Conservation (phyloP, 768 basidiomycete species). For the Suillus fuscotomentosus region DNA sequence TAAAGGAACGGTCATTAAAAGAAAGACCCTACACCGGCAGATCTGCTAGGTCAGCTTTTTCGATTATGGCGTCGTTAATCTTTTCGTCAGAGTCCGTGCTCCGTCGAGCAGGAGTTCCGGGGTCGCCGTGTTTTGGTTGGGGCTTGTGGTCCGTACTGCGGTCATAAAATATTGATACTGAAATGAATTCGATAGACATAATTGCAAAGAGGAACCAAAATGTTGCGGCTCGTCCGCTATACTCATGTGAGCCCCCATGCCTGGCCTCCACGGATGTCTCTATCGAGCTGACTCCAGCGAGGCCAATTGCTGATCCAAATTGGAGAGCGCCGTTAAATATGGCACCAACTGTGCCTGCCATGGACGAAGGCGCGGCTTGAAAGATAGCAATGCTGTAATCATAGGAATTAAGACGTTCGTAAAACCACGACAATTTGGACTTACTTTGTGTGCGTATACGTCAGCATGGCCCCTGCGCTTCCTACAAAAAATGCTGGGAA, state of each 20-base stretch:
- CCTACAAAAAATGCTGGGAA: slow-evolving; percentile 53
- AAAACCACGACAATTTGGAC: slow-evolving; percentile 12
- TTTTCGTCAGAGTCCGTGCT: not conserved
- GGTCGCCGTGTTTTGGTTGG: slow-evolving; percentile 1
- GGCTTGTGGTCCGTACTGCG: slow-evolving; percentile 14
- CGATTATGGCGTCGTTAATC: not conserved
- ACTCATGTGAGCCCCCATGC: slow-evolving; percentile 30
- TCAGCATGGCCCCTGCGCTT: slow-evolving; percentile 43
- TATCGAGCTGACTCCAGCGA: slow-evolving; percentile 50
- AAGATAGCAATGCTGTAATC: slow-evolving; percentile 47
- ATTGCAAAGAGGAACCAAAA: slow-evolving; percentile 45
- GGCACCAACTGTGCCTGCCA: slow-evolving; percentile 54
- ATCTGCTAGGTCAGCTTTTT: not conserved
- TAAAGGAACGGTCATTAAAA: not conserved
- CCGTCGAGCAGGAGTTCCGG: not conserved
- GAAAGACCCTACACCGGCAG: not conserved
- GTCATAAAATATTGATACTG: slow-evolving; percentile 34
- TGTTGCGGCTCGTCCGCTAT: slow-evolving; percentile 42
- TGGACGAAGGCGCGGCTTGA: slow-evolving; percentile 42
- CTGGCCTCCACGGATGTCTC: slow-evolving; percentile 40
- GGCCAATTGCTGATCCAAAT: slow-evolving; percentile 49
- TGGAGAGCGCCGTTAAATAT: slow-evolving; percentile 56
- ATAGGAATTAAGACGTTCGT: not conserved
- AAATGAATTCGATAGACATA: slow-evolving; percentile 29
- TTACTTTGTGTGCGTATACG: slow-evolving; percentile 49